A percentile compares a stretch with the other conserved stretches of the same genome.
These are phyloP conservation scores for Diaporthe amygdali DNA, from an alignment of 2,329 filamentous ascomycete species.

Conservation along the genomic window DNA sequence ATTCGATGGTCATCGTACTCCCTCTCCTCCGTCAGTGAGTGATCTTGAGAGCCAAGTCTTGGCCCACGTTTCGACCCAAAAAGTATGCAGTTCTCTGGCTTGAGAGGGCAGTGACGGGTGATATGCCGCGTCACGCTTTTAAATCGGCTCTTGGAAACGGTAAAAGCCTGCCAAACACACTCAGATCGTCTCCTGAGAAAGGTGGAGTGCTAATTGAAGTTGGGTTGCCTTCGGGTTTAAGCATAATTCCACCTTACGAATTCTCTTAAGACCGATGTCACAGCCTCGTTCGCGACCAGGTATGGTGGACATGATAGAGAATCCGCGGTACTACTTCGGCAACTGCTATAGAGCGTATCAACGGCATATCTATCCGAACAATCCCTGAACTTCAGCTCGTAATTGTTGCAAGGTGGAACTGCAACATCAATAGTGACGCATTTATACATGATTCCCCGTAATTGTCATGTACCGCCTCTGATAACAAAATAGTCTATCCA, in stretches of 20 bases:
- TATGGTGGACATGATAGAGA: too few relatives aligned
- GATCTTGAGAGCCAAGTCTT: not conserved
- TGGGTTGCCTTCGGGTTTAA: not conserved
- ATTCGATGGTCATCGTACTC: not conserved
- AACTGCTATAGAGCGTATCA: not conserved
- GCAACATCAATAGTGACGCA: not conserved
- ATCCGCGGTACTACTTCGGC: not conserved
- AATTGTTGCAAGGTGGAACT: not conserved
- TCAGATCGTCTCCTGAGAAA: not conserved
- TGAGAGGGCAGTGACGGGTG: not conserved
- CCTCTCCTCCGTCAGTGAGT: not conserved
- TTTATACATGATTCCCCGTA: not conserved
- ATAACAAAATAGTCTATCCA: too few relatives aligned
- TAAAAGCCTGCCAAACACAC: not conserved
- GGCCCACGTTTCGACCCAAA: not conserved
- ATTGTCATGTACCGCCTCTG: not conserved
- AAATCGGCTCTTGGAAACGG: not conserved
- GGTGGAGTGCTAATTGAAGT: not conserved
- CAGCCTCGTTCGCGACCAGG: not conserved
- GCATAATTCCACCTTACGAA: not conserved
- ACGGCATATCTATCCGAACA: too few relatives aligned
- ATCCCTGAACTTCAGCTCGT: not conserved
- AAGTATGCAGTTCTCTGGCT: not conserved
- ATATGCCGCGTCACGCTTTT: not conserved
- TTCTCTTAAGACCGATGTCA: not conserved